phyloP scores from a whole-genome alignment of 208 protist species.

The Trypanosoma avium region DNA sequence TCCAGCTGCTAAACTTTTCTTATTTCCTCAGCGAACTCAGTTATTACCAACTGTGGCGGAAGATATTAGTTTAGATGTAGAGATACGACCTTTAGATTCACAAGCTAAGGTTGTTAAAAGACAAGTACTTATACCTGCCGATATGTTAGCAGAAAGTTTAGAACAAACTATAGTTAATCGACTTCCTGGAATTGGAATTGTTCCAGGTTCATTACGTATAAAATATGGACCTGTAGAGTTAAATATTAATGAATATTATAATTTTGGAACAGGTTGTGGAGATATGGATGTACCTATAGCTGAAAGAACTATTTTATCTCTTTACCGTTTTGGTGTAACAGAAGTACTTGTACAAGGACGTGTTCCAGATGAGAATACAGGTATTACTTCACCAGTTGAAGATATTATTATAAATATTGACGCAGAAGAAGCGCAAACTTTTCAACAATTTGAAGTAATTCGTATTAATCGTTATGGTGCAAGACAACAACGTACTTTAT shows the following conservation, averaged over 20 bases:
- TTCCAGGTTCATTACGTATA: conserved; percentile 81
- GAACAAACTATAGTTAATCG: conserved; percentile 60
- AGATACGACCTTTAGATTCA: conserved; percentile 55
- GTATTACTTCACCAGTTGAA: conserved; percentile 29
- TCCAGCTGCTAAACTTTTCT: conserved; percentile 66
- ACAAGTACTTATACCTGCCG: conserved; percentile 68
- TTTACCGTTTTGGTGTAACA: conserved; percentile 81
- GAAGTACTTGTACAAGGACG: conserved; percentile 79
- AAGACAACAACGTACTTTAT: conserved; percentile 75
- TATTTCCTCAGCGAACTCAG: conserved; percentile 70
- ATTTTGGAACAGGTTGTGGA: conserved; percentile 82
- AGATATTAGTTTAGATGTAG: conserved; percentile 75
- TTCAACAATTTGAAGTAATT: conserved; percentile 88
- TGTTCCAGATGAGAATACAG: conserved; percentile 50
- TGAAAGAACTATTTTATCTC: conserved; percentile 78
- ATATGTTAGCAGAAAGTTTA: conserved; percentile 77
- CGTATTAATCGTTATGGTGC: conserved; percentile 76
- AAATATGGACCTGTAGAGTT: conserved; percentile 81
- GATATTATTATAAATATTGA: conserved; percentile 83
- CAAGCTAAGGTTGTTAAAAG: conserved; percentile 57
- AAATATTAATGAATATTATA: conserved; percentile 87
- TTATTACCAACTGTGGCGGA: conserved; percentile 57
- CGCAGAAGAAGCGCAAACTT: conserved; percentile 66
- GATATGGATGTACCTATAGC: conserved; percentile 72
- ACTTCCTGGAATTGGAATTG: conserved; percentile 63